A percentile compares a stretch with the other conserved stretches of the same genome.
Evolutionary conservation across 2,329 filamentous ascomycete genomes (phyloP).

Genomic region (Pseudomassariella vexata): DNA sequence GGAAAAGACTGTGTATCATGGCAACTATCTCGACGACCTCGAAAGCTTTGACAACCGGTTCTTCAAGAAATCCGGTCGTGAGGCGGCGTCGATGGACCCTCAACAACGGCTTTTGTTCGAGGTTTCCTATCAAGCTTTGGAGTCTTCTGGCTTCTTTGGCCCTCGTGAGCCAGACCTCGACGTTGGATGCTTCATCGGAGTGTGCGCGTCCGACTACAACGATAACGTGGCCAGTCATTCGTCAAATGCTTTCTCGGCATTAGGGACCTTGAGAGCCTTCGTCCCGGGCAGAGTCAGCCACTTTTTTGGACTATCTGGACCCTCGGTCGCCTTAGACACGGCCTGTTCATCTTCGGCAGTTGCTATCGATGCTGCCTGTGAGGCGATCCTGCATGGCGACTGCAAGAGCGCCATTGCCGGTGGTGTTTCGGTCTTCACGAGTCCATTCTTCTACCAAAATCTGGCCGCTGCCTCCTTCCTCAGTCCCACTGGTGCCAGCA

Average conservation of each 20-base stretch:
- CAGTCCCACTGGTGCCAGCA: slow-evolving; percentile 39
- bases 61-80: slow-evolving; percentile 20
- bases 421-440: slow-evolving; percentile 18
- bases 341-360: slow-evolving; percentile 32
- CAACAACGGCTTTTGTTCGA: slow-evolving; percentile 27
- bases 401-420: slow-evolving; percentile 4
- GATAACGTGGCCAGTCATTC: slow-evolving; percentile 10
- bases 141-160: slow-evolving; percentile 20
- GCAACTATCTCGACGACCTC: slow-evolving; percentile 17
- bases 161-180: neutral
- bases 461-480: slow-evolving; percentile 30
- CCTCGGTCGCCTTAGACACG: slow-evolving; percentile 32
- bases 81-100: slow-evolving; percentile 26
- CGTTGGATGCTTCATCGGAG: slow-evolving; percentile 15
- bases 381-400: slow-evolving; percentile 8
- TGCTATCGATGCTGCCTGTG: slow-evolving; percentile 22
- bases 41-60: slow-evolving; percentile 16
- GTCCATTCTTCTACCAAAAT: slow-evolving; percentile 16
- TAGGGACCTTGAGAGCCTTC: slow-evolving; percentile 17
- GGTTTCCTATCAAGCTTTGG: slow-evolving; percentile 27
- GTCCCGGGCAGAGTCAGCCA: slow-evolving; percentile 29
- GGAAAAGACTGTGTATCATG: no score
- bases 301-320: slow-evolving; percentile 35
- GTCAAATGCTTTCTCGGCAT: slow-evolving; percentile 9
- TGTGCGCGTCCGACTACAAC: slow-evolving; percentile 12